phyloP scores from a whole-genome alignment of 2,329 filamentous ascomycete genomes.

The Aspergillus eucalypticola region DNA sequence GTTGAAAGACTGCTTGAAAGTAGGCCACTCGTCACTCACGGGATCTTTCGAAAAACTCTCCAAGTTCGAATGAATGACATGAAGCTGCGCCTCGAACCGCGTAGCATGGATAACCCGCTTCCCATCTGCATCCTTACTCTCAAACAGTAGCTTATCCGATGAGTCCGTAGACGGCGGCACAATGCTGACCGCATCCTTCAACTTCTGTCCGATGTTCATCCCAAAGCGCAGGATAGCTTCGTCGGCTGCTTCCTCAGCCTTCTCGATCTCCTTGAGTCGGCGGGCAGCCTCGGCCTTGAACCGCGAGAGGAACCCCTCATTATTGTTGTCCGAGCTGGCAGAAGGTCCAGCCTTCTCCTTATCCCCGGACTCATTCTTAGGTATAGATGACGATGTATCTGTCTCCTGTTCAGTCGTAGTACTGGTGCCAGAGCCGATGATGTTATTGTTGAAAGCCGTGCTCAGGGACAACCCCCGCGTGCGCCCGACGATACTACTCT shows the following conservation, averaged over 20 bases:
- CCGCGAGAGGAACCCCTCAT: conserved; percentile 69
- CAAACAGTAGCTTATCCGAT: conserved; percentile 75
- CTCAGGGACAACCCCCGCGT: conserved; percentile 73
- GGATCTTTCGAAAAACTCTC: conserved; percentile 85
- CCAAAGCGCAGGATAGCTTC: conserved; percentile 92
- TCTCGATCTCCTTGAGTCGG: conserved; percentile 83
- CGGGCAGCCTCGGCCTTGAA: conserved; percentile 77
- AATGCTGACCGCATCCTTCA: conserved; percentile 87
- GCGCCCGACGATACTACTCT: conserved; percentile 67
- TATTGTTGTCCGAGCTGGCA: conserved; percentile 21
- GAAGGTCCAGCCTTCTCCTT: conserved; percentile 22
- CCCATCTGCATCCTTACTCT: conserved; percentile 85
- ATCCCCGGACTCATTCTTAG: conserved; percentile 22
- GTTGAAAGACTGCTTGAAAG: conserved; percentile 74
- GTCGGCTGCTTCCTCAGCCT: conserved; percentile 92
- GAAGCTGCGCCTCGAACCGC: conserved; percentile 90
- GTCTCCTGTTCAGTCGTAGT: conserved; percentile 32
- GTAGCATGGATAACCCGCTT: conserved; percentile 95
- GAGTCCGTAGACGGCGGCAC: conserved; percentile 65
- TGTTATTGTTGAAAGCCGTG: conserved; percentile 26
- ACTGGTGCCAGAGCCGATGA: conserved; percentile 5
- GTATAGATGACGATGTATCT: conserved; percentile 30
- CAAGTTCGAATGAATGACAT: conserved; percentile 84
- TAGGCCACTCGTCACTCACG: conserved; percentile 69
- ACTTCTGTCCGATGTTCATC: conserved; percentile 81